Percentiles rank a stretch among this genome's conserved stretches.
Conservation (phyloP, 495 filamentous ascomycete species). For the Annulohypoxylon moriforme region DNA sequence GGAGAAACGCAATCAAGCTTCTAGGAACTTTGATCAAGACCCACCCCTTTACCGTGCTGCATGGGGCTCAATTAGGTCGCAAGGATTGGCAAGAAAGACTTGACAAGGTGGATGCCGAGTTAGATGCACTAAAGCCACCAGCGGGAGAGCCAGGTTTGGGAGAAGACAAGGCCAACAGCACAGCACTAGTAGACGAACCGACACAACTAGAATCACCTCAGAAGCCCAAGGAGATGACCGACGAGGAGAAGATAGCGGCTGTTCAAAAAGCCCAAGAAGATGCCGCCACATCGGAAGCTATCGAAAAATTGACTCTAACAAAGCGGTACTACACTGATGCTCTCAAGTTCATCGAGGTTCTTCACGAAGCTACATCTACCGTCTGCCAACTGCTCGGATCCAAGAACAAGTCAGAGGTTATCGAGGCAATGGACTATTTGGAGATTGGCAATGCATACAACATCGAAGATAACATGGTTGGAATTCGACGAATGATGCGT, state of each 20-base stretch:
- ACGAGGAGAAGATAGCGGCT: constrained; percentile 65
- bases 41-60: constrained; percentile 92
- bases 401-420: constrained; percentile 96
- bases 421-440: constrained; percentile 99
- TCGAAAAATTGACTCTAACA: constrained; percentile 86
- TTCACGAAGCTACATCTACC: constrained; percentile 80
- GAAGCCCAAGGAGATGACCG: constrained; percentile 65
- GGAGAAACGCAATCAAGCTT: constrained; percentile 94
- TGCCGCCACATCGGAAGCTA: constrained; percentile 75
- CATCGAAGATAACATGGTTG: constrained; percentile 87
- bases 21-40: constrained; percentile 87
- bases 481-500: constrained; percentile 93
- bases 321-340: constrained; percentile 92
- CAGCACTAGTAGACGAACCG: constrained; percentile 86
- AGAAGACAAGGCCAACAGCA: constrained; percentile 64
- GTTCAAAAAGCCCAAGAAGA: constrained; percentile 77
- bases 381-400: constrained; percentile 90
- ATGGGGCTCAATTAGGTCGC: constrained; percentile 84
- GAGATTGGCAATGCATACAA: constrained; percentile 94
- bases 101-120: constrained; percentile 81
- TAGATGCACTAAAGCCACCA: constrained; percentile 83
- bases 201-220: constrained; percentile 78
- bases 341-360: constrained; percentile 91
- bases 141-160: constrained; percentile 80
- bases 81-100: constrained; percentile 87